A percentile compares a stretch with the other conserved stretches of the same genome.
Conservation (phyloP, 768 basidiomycete species). For the Ramaria rubella region DNA sequence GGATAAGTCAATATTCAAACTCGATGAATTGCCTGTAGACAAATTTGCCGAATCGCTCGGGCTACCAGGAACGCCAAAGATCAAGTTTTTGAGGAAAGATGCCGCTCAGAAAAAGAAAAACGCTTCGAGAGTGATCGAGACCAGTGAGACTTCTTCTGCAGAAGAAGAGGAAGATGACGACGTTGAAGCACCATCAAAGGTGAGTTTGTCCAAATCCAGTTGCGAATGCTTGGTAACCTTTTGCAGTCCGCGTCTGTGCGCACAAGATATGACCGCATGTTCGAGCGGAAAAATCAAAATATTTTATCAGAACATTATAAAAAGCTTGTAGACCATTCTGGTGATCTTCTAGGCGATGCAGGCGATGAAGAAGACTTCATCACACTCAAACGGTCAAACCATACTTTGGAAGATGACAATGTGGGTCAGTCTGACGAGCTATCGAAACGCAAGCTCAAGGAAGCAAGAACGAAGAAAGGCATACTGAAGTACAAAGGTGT, state of each 20-base stretch:
- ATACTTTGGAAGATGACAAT: slow-evolving; percentile 47
- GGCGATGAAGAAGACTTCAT: slow-evolving; percentile 77
- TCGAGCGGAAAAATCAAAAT: slow-evolving; percentile 90
- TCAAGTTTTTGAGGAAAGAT: slow-evolving; percentile 74
- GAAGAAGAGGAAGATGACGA: slow-evolving; percentile 24
- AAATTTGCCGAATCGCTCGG: slow-evolving; percentile 86
- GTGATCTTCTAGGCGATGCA: slow-evolving; percentile 27
- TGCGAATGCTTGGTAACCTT: neutral
- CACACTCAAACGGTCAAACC: slow-evolving; percentile 87
- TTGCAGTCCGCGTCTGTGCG: slow-evolving; percentile 37
- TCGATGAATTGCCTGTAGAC: slow-evolving; percentile 75
- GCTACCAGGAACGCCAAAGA: slow-evolving; percentile 89
- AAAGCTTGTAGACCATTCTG: slow-evolving; percentile 73
- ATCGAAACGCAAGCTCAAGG: slow-evolving; percentile 84
- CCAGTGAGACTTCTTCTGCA: slow-evolving; percentile 15
- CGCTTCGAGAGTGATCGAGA: slow-evolving; percentile 41
- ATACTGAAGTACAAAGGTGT: slow-evolving; percentile 53
- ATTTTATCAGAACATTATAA: slow-evolving; percentile 86
- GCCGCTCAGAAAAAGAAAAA: slow-evolving; percentile 75
- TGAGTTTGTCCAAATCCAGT: slow-evolving; percentile 10
- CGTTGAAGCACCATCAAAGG: slow-evolving; percentile 18
- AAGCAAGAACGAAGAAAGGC: slow-evolving; percentile 67
- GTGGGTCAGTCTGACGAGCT: slow-evolving; percentile 40
- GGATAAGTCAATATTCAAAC: slow-evolving; percentile 88
- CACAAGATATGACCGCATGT: slow-evolving; percentile 98